phyloP scores from a whole-genome alignment of 2,329 filamentous ascomycete species.

The Arthrinium phaeospermum region DNA sequence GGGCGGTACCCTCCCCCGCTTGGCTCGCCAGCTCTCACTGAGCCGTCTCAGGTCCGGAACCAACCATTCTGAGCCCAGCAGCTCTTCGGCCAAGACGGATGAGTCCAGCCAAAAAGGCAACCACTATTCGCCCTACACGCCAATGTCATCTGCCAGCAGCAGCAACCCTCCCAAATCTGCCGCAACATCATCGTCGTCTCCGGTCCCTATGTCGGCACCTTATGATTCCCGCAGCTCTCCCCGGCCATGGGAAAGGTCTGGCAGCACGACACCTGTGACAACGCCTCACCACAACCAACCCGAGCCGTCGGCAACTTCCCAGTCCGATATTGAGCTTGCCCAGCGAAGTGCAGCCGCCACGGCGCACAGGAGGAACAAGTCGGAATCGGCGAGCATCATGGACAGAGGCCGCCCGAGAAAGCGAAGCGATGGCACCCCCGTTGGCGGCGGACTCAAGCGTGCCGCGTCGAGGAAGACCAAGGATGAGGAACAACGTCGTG shows the following conservation, averaged over 20 bases:
- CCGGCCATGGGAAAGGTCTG: conserved; percentile 49
- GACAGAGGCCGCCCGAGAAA: conserved; percentile 67
- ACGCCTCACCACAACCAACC: conserved; percentile 36
- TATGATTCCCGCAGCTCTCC: conserved; percentile 50
- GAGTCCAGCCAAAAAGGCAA: not conserved
- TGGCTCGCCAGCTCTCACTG: conserved; percentile 48
- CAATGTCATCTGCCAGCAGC: conserved; percentile 48
- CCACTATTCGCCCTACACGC: conserved; percentile 47
- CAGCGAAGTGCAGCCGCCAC: conserved; percentile 26
- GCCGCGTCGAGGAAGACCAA: conserved; percentile 50
- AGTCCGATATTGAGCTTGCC: conserved; percentile 37
- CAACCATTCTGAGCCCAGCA: conserved; percentile 47
- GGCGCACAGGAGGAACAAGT: conserved; percentile 58
- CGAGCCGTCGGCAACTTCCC: conserved; percentile 38
- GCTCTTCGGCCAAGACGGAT: conserved; percentile 41
- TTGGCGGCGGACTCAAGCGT: conserved; percentile 44
- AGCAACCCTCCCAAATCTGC: conserved; percentile 52
- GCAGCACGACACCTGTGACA: conserved; percentile 31
- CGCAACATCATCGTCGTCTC: conserved; percentile 47
- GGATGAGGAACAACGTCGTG: conserved; percentile 56
- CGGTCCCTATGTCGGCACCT: conserved; percentile 58
- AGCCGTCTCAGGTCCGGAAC: conserved; percentile 48
- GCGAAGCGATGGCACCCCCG: conserved; percentile 49
- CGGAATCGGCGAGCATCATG: conserved; percentile 64
- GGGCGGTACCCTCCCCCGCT: conserved; percentile 36